Evolutionary conservation across 148 eudicot genomes (phyloP).

Genomic region (Cornus kousa): DNA sequence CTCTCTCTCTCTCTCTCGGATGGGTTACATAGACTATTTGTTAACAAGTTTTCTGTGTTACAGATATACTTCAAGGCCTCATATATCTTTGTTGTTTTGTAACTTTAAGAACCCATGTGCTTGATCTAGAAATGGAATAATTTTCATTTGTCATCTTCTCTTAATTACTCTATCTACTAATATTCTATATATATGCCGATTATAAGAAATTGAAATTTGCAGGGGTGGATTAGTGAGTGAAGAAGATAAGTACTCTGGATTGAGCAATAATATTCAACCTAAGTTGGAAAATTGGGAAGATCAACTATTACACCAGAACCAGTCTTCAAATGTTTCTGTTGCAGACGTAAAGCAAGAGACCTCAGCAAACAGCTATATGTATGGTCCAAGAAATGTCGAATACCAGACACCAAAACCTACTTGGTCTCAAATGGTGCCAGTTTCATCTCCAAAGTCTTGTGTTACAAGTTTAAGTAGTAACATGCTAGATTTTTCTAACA

Average conservation of each 20-base stretch:
- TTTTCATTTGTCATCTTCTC: neutral
- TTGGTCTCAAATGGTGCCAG: conserved; percentile 55
- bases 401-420: conserved; percentile 21
- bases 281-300: conserved; percentile 65
- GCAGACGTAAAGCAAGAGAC: conserved; percentile 52
- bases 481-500: conserved; percentile 57
- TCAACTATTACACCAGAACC: conserved; percentile 39
- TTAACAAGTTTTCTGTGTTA: neutral
- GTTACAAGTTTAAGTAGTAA: conserved; percentile 46
- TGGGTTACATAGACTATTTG: neutral
- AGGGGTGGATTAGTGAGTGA: conserved; percentile 61
- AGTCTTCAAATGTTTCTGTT: conserved; percentile 18
- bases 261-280: conserved; percentile 26
- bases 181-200: neutral
- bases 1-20: neutral
- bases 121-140: neutral
- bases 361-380: conserved; percentile 28
- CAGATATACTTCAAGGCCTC: neutral
- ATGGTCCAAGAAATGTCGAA: conserved; percentile 23
- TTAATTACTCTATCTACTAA: neutral
- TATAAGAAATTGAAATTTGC: neutral
- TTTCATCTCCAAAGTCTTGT: conserved; percentile 83
- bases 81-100: neutral
- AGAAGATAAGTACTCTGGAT: conserved; percentile 34
- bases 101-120: neutral